Conservation (phyloP, 2,329 filamentous ascomycete genomes). For the Clonostachys rhizophaga region DNA sequence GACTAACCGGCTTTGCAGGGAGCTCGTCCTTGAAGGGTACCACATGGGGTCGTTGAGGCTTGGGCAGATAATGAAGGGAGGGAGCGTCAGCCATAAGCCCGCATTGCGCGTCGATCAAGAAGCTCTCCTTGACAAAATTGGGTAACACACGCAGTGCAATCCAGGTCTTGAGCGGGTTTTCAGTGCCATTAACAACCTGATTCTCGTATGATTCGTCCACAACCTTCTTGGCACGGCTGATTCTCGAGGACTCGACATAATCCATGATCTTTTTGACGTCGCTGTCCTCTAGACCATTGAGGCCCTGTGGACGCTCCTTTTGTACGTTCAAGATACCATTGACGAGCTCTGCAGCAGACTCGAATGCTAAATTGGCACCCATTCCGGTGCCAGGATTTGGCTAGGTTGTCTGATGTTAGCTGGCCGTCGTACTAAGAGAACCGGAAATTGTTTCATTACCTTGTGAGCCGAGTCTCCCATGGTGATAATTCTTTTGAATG, state of each 20-base stretch:
- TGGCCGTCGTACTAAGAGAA: too few relatives aligned
- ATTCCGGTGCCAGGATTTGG: conserved; percentile 13
- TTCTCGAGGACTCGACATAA: not conserved
- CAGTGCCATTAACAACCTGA: not conserved
- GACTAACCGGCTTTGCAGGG: too few relatives aligned
- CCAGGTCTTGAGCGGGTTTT: not conserved
- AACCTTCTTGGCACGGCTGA: not conserved
- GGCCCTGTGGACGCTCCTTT: conserved; percentile 1
- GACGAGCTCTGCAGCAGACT: conserved; percentile 3
- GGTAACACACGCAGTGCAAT: too few relatives aligned
- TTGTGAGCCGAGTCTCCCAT: conserved; percentile 26
- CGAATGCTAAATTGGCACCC: conserved; percentile 17
- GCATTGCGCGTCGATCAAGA: too few relatives aligned
- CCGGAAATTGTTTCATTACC: not conserved
- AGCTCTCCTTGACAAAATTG: too few relatives aligned
- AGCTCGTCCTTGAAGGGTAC: too few relatives aligned
- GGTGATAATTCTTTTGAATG: conserved; percentile 17
- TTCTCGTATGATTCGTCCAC: not conserved
- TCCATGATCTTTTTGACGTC: not conserved
- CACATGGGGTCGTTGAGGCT: too few relatives aligned
- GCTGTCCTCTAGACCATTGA: conserved; percentile 2
- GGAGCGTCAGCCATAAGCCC: too few relatives aligned
- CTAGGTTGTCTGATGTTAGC: conserved; percentile 2
- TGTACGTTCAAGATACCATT: conserved; percentile 3
- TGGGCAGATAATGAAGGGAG: too few relatives aligned